phyloP scores from a whole-genome alignment of 2,329 filamentous ascomycete species.

The Trichophyton simii region DNA sequence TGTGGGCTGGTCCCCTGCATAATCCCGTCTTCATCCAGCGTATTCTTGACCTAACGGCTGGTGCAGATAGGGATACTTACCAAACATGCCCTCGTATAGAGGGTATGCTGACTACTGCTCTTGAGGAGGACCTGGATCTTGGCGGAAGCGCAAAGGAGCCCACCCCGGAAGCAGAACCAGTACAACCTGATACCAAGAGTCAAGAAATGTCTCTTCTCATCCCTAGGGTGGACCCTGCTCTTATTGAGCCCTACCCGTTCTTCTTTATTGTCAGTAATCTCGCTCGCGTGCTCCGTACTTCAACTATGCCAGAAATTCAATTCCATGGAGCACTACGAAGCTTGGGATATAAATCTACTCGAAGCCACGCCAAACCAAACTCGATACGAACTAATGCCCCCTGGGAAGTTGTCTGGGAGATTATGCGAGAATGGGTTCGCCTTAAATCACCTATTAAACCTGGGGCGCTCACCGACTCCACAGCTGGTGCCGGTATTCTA shows the following conservation, averaged over 20 bases:
- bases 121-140: constrained; percentile 53
- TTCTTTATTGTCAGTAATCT: constrained; percentile 68
- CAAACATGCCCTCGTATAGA: constrained; percentile 68
- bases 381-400: constrained; percentile 90
- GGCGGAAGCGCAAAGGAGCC: constrained; percentile 10
- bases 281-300: constrained; percentile 63
- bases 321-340: constrained; percentile 69
- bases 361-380: constrained; percentile 79
- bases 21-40: constrained; percentile 68
- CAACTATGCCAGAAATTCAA: constrained; percentile 64
- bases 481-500: constrained; percentile 59
- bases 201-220: constrained; percentile 22
- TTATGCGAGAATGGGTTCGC: constrained; percentile 83
- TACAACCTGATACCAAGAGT: neutral
- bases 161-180: constrained; percentile 7
- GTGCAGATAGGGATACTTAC: constrained; percentile 57
- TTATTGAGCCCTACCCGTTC: constrained; percentile 66
- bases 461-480: constrained; percentile 55
- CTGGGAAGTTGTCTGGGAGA: constrained; percentile 79
- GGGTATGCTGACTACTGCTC: constrained; percentile 80
- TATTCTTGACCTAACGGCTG: constrained; percentile 60
- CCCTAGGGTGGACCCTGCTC: constrained; percentile 45
- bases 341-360: constrained; percentile 68
- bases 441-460: constrained; percentile 69
- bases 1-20: constrained; percentile 88